A percentile compares a stretch with the other conserved stretches of the same genome.
These are phyloP conservation scores for Penicillium pulvis DNA, from an alignment of 495 filamentous ascomycete genomes.

Conservation along the genomic window DNA sequence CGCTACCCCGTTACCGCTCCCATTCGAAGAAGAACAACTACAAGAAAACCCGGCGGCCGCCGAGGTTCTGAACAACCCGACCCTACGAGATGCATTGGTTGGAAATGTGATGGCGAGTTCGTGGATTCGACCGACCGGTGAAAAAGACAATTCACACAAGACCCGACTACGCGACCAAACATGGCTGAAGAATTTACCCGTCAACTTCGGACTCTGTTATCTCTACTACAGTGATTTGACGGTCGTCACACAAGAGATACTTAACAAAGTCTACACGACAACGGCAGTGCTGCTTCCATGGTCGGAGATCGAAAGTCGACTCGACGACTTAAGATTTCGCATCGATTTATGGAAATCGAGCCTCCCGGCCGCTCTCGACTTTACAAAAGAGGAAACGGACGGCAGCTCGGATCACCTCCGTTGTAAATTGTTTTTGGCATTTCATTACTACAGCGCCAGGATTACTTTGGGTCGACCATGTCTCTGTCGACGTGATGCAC, in stretches of 20 bases:
- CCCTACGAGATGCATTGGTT: slow-evolving; percentile 35
- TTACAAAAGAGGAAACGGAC: slow-evolving; percentile 36
- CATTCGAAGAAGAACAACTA: slow-evolving; percentile 56
- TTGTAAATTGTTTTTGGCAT: slow-evolving; percentile 48
- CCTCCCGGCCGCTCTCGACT: slow-evolving; percentile 53
- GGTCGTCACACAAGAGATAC: slow-evolving; percentile 55
- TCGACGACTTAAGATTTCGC: slow-evolving; percentile 48
- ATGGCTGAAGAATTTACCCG: slow-evolving; percentile 37
- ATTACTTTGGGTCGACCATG: slow-evolving; percentile 64
- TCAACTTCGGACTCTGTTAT: slow-evolving; percentile 47
- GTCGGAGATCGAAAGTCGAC: slow-evolving; percentile 60
- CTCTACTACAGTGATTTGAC: slow-evolving; percentile 51
- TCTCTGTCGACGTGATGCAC: slow-evolving; percentile 57
- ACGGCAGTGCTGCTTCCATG: slow-evolving; percentile 53
- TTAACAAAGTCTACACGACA: slow-evolving; percentile 60
- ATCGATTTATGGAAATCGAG: slow-evolving; percentile 56
- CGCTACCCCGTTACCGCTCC: slow-evolving; percentile 58
- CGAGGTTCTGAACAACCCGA: slow-evolving; percentile 30
- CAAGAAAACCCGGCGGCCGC: slow-evolving; percentile 32
- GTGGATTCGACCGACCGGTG: slow-evolving; percentile 28
- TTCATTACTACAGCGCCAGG: slow-evolving; percentile 58
- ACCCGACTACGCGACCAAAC: slow-evolving; percentile 25
- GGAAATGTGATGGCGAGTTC: slow-evolving; percentile 38
- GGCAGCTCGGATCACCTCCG: slow-evolving; percentile 31
- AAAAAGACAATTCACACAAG: slow-evolving; percentile 22